A percentile compares a stretch with the other conserved stretches of the same genome.
Evolutionary conservation across 2,329 filamentous ascomycete genomes (phyloP).

Genomic region (Pseudogymnoascus sp.): DNA sequence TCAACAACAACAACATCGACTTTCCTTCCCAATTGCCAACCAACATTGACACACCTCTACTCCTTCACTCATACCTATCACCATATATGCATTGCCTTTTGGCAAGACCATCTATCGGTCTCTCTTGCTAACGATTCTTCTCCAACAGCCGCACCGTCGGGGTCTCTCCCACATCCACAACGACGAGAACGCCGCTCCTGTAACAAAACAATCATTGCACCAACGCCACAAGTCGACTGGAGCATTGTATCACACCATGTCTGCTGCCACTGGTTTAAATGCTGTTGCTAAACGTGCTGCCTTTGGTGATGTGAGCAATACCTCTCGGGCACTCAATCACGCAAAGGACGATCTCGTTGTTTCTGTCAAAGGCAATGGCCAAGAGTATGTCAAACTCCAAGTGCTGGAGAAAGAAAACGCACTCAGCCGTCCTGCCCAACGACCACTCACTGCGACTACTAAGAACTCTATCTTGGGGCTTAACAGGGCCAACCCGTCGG

Average conservation of each 20-base stretch:
- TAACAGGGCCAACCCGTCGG: neutral
- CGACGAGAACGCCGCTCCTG: constrained; percentile 61
- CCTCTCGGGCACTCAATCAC: constrained; percentile 30
- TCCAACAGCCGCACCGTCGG: constrained; percentile 59
- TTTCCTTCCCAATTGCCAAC: neutral
- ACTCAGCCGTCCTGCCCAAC: constrained; percentile 53
- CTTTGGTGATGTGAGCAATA: constrained; percentile 78
- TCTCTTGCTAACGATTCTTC: constrained; percentile 23
- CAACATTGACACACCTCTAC: constrained; percentile 17
- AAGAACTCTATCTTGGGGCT: constrained; percentile 16
- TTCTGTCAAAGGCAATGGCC: constrained; percentile 34
- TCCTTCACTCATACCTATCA: constrained; percentile 15
- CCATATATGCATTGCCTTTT: neutral
- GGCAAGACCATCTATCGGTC: neutral
- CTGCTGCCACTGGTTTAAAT: constrained; percentile 50
- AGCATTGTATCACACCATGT: constrained; percentile 44
- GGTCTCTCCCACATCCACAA: constrained; percentile 48
- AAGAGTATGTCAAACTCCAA: constrained; percentile 24
- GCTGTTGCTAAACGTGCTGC: constrained; percentile 65
- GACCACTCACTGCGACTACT: constrained; percentile 35
- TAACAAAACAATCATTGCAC: constrained; percentile 55
- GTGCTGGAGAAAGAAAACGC: constrained; percentile 35
- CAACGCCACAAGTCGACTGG: constrained; percentile 76
- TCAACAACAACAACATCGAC: constrained; percentile 1
- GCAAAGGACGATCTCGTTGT: constrained; percentile 50